Percentiles rank a stretch among this genome's conserved stretches.
phyloP scores from a whole-genome alignment of 495 filamentous ascomycete genomes.

The Hypoxylon cercidicola region DNA sequence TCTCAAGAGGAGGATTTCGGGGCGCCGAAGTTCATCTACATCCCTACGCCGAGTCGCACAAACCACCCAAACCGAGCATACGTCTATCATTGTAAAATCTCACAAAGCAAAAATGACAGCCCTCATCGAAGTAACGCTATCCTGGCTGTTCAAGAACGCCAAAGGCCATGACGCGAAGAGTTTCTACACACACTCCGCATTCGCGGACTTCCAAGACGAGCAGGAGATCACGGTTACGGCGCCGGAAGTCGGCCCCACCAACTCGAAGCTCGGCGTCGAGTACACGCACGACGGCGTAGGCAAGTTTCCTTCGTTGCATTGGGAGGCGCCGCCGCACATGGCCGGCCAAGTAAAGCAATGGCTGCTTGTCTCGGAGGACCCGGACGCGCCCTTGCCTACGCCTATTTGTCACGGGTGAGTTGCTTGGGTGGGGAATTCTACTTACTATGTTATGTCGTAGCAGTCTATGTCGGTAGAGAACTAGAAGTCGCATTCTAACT shows the following conservation, averaged over 20 bases:
- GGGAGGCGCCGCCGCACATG: constrained; percentile 47
- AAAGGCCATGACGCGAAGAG: constrained; percentile 58
- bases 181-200: constrained; percentile 58
- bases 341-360: constrained; percentile 55
- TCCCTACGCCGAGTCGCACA: neutral
- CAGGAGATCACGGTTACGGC: constrained; percentile 58
- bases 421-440: no score
- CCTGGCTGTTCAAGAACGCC: constrained; percentile 49
- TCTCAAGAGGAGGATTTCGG: neutral
- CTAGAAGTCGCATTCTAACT: neutral
- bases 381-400: constrained; percentile 59
- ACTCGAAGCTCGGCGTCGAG: constrained; percentile 51
- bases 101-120: constrained; percentile 26
- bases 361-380: constrained; percentile 61
- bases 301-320: constrained; percentile 56
- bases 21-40: no score
- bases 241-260: constrained; percentile 56
- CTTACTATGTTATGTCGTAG: neutral
- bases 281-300: constrained; percentile 56
- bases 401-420: constrained; percentile 57
- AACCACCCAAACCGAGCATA: neutral
- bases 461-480: neutral
- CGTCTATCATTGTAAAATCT: neutral
- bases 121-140: constrained; percentile 51
- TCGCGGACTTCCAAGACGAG: constrained; percentile 48